Evolutionary conservation across 2,329 filamentous ascomycete species (phyloP).

Genomic region (Penicillium glabrum): DNA sequence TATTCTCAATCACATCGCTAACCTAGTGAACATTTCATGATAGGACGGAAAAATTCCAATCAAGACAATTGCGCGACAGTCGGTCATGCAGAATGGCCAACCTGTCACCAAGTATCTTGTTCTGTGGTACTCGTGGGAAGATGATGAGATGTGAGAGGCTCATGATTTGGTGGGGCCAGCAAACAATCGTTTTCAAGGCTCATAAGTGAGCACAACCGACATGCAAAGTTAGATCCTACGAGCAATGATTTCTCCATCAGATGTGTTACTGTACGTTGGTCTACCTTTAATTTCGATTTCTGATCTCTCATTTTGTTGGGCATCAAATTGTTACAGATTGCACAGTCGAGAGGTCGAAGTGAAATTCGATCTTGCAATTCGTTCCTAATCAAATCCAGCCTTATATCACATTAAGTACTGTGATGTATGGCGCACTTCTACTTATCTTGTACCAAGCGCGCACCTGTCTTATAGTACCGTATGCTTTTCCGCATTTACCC

Average conservation of each 20-base stretch:
- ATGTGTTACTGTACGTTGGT: background rate
- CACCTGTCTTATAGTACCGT: too few relatives aligned
- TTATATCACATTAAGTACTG: background rate
- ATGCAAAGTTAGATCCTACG: background rate
- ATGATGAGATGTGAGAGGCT: background rate
- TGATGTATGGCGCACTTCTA: background rate
- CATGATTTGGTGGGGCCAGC: background rate
- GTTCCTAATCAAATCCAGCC: background rate
- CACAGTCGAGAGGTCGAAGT: rapidly evolving
- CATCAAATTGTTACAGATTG: background rate
- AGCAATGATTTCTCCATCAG: background rate
- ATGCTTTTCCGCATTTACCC: too few relatives aligned
- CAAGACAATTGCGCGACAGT: background rate
- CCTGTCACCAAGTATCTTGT: background rate
- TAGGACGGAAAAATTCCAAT: background rate
- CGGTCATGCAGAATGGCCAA: background rate
- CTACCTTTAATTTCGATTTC: background rate
- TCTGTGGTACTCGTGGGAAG: background rate
- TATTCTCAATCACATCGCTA: background rate
- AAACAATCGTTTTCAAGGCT: background rate
- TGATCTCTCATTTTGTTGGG: background rate
- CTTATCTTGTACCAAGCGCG: background rate
- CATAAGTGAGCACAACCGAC: background rate
- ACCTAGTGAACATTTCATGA: background rate
- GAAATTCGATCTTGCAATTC: too few relatives aligned